Percentiles rank a stretch among this genome's conserved stretches.
Conservation (phyloP, 2,329 filamentous ascomycete species). For the Fusarium floridanum region DNA sequence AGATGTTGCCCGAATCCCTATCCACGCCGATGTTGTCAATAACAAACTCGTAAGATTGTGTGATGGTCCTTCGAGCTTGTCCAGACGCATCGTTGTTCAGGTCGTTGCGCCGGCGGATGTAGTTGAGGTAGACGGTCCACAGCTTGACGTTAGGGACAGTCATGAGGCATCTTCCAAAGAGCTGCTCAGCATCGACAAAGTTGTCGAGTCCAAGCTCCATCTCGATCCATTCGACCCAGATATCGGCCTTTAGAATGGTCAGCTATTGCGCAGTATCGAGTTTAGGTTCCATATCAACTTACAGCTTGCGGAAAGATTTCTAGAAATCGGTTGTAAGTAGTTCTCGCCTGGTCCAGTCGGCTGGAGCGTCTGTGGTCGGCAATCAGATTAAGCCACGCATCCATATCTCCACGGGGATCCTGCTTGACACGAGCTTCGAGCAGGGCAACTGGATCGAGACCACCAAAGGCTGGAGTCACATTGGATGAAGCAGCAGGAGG, state of each 20-base stretch:
- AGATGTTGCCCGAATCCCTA: constrained; percentile 88
- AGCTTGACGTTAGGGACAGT: constrained; percentile 85
- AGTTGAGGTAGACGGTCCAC: constrained; percentile 95
- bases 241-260: constrained; percentile 77
- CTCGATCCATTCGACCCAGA: constrained; percentile 90
- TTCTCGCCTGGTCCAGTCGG: constrained; percentile 84
- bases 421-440: constrained; percentile 93
- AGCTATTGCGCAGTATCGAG: constrained; percentile 24
- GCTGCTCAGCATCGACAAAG: constrained; percentile 81
- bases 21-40: constrained; percentile 91
- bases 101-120: constrained; percentile 92
- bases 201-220: constrained; percentile 93
- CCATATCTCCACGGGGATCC: constrained; percentile 91
- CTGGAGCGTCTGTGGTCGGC: constrained; percentile 85
- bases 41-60: constrained; percentile 91
- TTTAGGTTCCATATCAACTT: constrained; percentile 60
- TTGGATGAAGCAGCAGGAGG: constrained; percentile 45
- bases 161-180: constrained; percentile 85
- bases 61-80: constrained; percentile 81
- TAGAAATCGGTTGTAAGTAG: constrained; percentile 87
- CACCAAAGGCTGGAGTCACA: constrained; percentile 55
- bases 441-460: constrained; percentile 78
- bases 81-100: constrained; percentile 82
- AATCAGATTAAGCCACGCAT: constrained; percentile 91
- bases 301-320: constrained; percentile 91